Conservation (phyloP, 352 stramenopile genomes). For the Phytophthora fragariaefolia region DNA sequence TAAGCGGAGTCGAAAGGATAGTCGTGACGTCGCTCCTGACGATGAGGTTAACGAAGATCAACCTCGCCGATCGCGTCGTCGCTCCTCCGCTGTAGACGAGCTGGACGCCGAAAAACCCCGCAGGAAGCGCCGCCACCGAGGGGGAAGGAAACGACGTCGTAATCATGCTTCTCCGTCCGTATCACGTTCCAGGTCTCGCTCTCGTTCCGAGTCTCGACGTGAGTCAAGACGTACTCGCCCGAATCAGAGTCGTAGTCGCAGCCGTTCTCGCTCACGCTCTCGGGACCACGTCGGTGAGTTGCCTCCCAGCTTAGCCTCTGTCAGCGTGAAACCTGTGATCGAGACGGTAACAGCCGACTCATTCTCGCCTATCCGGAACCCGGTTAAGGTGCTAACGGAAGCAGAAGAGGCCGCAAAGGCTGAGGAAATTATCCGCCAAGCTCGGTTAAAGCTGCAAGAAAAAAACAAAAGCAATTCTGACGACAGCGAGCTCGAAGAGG, state of each 20-base stretch:
- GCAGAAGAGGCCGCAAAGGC: constrained; percentile 60
- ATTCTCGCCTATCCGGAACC: constrained; percentile 26
- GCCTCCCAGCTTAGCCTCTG: constrained; percentile 30
- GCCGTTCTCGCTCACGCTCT: constrained; percentile 32
- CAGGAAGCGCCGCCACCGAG: constrained; percentile 36
- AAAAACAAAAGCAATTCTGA: constrained; percentile 40
- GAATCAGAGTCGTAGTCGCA: constrained; percentile 41
- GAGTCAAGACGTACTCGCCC: constrained; percentile 23
- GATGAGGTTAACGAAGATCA: constrained; percentile 28
- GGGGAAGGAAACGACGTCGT: constrained; percentile 32
- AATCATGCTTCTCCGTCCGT: constrained; percentile 35
- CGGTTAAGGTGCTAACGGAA: constrained; percentile 33
- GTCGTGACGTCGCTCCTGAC: constrained; percentile 17
- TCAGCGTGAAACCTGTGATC: constrained; percentile 10
- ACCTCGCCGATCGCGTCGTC: constrained; percentile 41
- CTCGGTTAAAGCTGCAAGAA: constrained; percentile 59
- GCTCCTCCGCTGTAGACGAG: constrained; percentile 31
- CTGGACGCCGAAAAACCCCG: constrained; percentile 35
- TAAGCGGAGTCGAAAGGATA: constrained; percentile 36
- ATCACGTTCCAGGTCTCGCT: constrained; percentile 51
- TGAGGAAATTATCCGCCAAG: constrained; percentile 77
- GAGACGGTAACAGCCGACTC: constrained; percentile 5
- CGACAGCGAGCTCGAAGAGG: constrained; percentile 68
- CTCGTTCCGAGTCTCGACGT: constrained; percentile 37
- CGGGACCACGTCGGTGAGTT: constrained; percentile 26